Conservation (phyloP, 345 rosid species). For the Bretschneidera sinensis region DNA sequence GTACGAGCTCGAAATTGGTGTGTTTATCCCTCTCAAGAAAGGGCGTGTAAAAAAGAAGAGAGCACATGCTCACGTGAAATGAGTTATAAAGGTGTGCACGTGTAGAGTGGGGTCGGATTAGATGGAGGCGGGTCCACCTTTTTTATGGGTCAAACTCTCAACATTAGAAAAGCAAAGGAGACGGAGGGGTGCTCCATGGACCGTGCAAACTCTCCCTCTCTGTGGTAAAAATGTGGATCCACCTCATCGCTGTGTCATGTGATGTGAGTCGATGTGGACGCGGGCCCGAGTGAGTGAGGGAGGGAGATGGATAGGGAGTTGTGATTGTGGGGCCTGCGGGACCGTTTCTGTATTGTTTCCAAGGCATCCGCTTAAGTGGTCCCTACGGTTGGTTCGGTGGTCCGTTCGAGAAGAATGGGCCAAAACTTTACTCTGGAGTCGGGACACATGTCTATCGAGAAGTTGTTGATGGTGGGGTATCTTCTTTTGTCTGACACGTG, state of each 20-base stretch:
- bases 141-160: constrained; percentile 54
- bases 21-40: not conserved
- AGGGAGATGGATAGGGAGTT: too few species aligned
- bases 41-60: not conserved
- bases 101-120: constrained; percentile 45
- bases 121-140: constrained; percentile 36
- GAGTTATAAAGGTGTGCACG: constrained; percentile 40
- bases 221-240: constrained; percentile 11
- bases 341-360: constrained; percentile 36
- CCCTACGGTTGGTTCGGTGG: constrained; percentile 44
- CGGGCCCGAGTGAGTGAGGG: constrained; percentile 25
- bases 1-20: not conserved
- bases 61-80: constrained; percentile 61
- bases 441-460: constrained; percentile 23
- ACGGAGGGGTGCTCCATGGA: constrained; percentile 22
- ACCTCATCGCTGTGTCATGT: constrained; percentile 24
- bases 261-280: constrained; percentile 30
- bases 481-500: constrained; percentile 19
- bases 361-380: constrained; percentile 51
- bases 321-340: constrained; percentile 17
- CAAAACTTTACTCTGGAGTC: not conserved
- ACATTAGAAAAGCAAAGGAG: constrained; percentile 6
- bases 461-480: constrained; percentile 13
- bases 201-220: constrained; percentile 24
- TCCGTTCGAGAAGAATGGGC: constrained; percentile 30